These are phyloP conservation scores for barley (Hordeum vulgare) DNA, from an alignment of 176 grass and related monocot genomes.

Conservation along the genomic window MorexV3_pseudomolecules_assembly NC_058520.1:585135418-585135917, in stretches of 20 bases:
- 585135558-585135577: not conserved
- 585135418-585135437: not conserved
- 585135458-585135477: not conserved
- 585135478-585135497: not conserved
- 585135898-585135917: not conserved
- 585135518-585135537: not conserved
- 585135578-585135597: not conserved
- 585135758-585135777: not conserved
- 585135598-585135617: not conserved
- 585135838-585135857: not conserved
- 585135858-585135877: not conserved
- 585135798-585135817: not conserved
- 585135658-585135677: not conserved
- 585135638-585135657: not conserved
- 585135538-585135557: not conserved
- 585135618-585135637: not conserved
- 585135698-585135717: not conserved
- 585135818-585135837: not conserved
- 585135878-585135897: not conserved
- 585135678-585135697: not conserved
- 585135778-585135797: not conserved
- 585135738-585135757: not conserved
- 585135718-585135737: not conserved
- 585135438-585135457: not conserved
- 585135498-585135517: not conserved